phyloP scores from a whole-genome alignment of 768 basidiomycete genomes.

The Trametes villosa region DNA sequence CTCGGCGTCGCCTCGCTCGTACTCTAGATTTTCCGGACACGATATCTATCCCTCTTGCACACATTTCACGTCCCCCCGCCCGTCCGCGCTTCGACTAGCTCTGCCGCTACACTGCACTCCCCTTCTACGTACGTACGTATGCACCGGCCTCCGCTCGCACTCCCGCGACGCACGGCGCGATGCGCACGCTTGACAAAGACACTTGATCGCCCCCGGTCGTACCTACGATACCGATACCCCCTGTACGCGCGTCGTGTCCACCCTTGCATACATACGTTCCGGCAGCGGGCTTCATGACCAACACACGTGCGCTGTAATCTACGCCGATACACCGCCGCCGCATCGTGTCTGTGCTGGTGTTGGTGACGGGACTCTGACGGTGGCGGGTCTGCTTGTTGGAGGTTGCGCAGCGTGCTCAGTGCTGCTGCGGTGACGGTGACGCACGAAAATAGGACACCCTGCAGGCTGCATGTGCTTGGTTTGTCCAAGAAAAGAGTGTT shows the following conservation, averaged over 20 bases:
- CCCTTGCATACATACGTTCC: constrained; percentile 14
- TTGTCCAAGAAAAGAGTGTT: too few relatives aligned
- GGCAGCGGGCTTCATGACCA: constrained; percentile 19
- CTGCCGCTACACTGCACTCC: background rate
- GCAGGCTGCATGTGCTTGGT: too few relatives aligned
- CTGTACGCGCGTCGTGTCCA: constrained; percentile 14
- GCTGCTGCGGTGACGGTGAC: too few relatives aligned
- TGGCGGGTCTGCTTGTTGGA: too few relatives aligned
- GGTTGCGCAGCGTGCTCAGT: too few relatives aligned
- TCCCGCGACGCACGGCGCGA: background rate
- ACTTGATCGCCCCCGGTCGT: background rate
- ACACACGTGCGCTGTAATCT: constrained; percentile 18
- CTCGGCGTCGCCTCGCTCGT: constrained; percentile 17
- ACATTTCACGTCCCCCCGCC: constrained; percentile 1
- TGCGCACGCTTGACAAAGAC: constrained; percentile 8
- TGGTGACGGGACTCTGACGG: too few relatives aligned
- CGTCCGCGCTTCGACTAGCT: background rate
- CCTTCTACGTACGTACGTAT: background rate
- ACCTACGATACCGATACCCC: constrained; percentile 12
- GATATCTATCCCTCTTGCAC: background rate
- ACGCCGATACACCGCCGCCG: background rate
- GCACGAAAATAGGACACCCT: too few relatives aligned
- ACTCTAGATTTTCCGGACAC: constrained; percentile 10
- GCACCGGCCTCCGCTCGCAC: constrained; percentile 2
- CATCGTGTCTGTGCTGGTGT: too few relatives aligned